Evolutionary conservation across 768 basidiomycete species (phyloP).

Genomic region (Aureoboletus auriporus): DNA sequence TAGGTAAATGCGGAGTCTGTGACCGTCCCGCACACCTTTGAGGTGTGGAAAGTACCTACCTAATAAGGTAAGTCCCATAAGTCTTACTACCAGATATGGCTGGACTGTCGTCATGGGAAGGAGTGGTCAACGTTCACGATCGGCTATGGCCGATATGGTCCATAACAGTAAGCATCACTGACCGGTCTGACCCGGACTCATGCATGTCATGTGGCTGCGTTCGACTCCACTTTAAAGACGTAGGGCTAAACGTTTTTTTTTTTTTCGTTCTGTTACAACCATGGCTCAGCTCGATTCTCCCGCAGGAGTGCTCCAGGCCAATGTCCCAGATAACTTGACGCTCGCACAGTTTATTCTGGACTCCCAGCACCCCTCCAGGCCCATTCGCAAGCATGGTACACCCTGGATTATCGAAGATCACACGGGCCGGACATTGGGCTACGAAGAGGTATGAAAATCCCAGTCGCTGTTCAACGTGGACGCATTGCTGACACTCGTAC

Average conservation of each 20-base stretch:
- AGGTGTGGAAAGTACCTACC: too few species aligned
- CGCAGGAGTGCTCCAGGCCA: slow-evolving; percentile 23
- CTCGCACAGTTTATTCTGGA: slow-evolving; percentile 37
- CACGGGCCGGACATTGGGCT: slow-evolving; percentile 32
- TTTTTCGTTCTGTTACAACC: background rate
- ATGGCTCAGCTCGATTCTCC: slow-evolving; percentile 31
- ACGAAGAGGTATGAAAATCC: slow-evolving; percentile 34
- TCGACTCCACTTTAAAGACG: too few species aligned
- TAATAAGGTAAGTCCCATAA: too few species aligned
- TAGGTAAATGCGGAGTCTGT: too few species aligned
- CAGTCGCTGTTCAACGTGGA: background rate
- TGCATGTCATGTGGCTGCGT: too few species aligned
- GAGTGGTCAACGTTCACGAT: too few species aligned
- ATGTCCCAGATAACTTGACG: slow-evolving; percentile 37
- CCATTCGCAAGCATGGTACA: slow-evolving; percentile 17
- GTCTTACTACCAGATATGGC: too few species aligned
- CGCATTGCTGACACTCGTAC: background rate
- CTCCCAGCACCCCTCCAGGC: slow-evolving; percentile 28
- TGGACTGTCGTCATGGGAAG: too few species aligned
- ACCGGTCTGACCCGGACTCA: too few species aligned
- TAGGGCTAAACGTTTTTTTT: background rate
- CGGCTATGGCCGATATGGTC: too few species aligned
- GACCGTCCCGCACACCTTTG: too few species aligned
- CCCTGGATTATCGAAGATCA: slow-evolving; percentile 43
- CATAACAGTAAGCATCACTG: too few species aligned